Conservation (phyloP, 495 filamentous ascomycete genomes). For the Trichoderma virens region DNA sequence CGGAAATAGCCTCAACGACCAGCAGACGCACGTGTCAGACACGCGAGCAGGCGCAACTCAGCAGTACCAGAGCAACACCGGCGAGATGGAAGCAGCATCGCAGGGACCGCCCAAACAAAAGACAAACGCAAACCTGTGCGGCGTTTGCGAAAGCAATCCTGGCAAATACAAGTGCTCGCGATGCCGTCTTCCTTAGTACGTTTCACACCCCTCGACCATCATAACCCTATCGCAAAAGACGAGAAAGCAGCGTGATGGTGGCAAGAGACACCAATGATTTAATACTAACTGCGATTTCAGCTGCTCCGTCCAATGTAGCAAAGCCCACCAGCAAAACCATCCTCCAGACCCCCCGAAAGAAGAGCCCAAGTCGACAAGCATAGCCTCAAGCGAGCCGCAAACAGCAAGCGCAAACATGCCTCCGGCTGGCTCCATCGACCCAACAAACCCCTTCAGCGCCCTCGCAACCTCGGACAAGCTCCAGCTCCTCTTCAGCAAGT, state of each 20-base stretch:
- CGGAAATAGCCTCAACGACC: neutral
- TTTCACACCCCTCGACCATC: conserved; percentile 10
- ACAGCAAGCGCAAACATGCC: conserved; percentile 11
- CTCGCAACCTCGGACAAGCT: conserved; percentile 38
- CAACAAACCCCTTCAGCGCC: conserved; percentile 25
- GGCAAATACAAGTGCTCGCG: conserved; percentile 61
- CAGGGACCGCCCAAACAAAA: neutral
- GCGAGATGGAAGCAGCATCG: neutral
- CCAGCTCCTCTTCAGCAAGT: conserved; percentile 40
- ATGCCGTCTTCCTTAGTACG: conserved; percentile 56
- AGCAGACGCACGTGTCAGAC: neutral
- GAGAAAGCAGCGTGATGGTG: no score
- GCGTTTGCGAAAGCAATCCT: conserved; percentile 48
- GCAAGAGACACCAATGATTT: neutral
- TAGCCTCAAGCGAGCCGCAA: conserved; percentile 11
- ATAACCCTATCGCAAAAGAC: neutral
- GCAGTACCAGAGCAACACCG: neutral
- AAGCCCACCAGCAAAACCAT: conserved; percentile 49
- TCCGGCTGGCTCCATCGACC: conserved; percentile 12
- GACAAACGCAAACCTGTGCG: conserved; percentile 32
- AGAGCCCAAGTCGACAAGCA: conserved; percentile 11
- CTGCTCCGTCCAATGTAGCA: conserved; percentile 63
- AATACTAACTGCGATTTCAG: conserved; percentile 27
- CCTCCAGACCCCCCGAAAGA: conserved; percentile 15
- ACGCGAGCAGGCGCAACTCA: neutral